Evolutionary conservation across 176 grass and related monocot species (phyloP), one percentile per base, ranked within the genome.

Genomic region (Thinopyrum elongatum): DNA sequence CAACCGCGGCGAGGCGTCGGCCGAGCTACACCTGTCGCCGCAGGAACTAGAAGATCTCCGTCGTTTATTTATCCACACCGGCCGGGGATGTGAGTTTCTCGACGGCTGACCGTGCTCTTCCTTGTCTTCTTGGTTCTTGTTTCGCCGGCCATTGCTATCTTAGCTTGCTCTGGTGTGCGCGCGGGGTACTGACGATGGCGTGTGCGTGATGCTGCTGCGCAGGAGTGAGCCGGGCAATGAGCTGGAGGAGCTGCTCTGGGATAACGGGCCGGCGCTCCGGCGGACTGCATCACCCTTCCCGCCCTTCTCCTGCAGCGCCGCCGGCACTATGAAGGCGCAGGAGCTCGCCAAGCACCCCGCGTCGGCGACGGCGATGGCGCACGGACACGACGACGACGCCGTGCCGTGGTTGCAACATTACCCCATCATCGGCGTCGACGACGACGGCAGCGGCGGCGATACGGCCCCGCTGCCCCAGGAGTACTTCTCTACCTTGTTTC

Each of bases 391-490:
- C 39, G 79, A 78, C 29, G 74, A 74, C 69, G 70, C 77, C 47
- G 86, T 72, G 49, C 90, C 90, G 51, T 91, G 90, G 90, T 58
- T 91, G 82, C 85, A 53, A 53, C 16, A 88, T 85, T 91, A 74
- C 82, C 51, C 81, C 19, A 39, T 74, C 68, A 34, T 74, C 25
- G 85, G 79, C 8, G 82, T 28, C 19, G 80, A 59, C 22, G 49
- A 70, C 21, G 74, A 80, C 68, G 71, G 62, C 67, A 59, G 13
- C 61, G 89, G 71, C 65, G 55, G 1, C 28, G 84, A 91, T 61
- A 88, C 77, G 23, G 82, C 86, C n/a, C 85, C 82, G 69, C 70
- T 91, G 51, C 81, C 85, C 3, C 69, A 63, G 0, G 90, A 91
- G 3, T 88, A 64, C 90, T 91, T 70, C 90, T 67, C 90, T 29